Base-by-base conservation (phyloP, 176 grass and related monocot species). In the Rhynchospora breviuscula region DNA sequence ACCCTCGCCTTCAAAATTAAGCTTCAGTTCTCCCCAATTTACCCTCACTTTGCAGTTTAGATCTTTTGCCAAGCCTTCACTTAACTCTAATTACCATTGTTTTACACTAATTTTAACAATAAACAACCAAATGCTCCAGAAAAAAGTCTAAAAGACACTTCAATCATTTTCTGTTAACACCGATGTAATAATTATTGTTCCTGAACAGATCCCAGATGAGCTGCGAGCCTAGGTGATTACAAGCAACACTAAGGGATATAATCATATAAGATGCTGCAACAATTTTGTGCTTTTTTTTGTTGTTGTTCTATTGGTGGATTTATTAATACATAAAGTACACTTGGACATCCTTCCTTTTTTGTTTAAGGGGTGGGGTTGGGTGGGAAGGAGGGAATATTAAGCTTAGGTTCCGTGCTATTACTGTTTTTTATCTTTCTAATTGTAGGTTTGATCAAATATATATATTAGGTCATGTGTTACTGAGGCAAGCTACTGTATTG, bases 141-240 rank as follows among this genome's bases (percentile, higher is more conserved):
- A 59, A 7, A 18, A 7, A 18, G n/a, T 18, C 17, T 59, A 68
- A 3, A 68, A 68, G 65, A 11, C 31, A 68, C 15, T 43, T 44
- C 44, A 4, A 63, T 18, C 60, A 8, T 63, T 63, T 57, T 63
- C 35, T 45, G 11, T 15, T 54, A 54, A 78, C n/a, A 54, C 21
- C 45, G 1, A 59, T 58, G 18, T 29, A 81, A 43, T 81, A 81
- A 44, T 58, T 79, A 0, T 40, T 81, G 9, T 64, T 81, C 19
- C 35, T 64, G 15, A 81, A 81, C 79, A 81, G 79, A 46, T 61
- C 22, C 31, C 54, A 48, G 59, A 81, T 64, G 79, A 81, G 59
- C 59, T 46, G 19, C 57, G 63, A 81, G 35, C 56, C 52, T 79
- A 54, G 22, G 58, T 31, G 18, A 21, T 22, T 74, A 23, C 15